Percentiles rank a stretch among this genome's conserved stretches.
Evolutionary conservation across 2,329 filamentous ascomycete species (phyloP).

Genomic region (Ophioceras dolichostomum): DNA sequence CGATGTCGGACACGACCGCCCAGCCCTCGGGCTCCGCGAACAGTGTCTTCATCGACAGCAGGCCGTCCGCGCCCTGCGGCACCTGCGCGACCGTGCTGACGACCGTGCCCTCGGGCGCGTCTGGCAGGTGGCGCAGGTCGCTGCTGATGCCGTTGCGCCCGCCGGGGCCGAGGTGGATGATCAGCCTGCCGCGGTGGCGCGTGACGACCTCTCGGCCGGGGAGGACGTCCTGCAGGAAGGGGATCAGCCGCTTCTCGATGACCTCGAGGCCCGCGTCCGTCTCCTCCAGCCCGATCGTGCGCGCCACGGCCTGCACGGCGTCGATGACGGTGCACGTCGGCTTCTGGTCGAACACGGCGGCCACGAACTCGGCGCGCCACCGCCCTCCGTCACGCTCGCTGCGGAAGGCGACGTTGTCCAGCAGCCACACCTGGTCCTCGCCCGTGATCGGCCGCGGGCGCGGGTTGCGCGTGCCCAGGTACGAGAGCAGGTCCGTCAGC

Average conservation of each 20-base stretch:
- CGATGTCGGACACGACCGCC: slow-evolving; percentile 79
- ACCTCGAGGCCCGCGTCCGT: slow-evolving; percentile 44
- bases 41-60: slow-evolving; percentile 49
- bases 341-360: slow-evolving; percentile 66
- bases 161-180: slow-evolving; percentile 53
- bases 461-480: slow-evolving; percentile 42
- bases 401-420: slow-evolving; percentile 80
- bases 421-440: slow-evolving; percentile 69
- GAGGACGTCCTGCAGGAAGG: slow-evolving; percentile 67
- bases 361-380: slow-evolving; percentile 77
- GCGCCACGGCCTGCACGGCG: slow-evolving; percentile 57
- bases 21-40: slow-evolving; percentile 71
- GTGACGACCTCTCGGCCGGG: slow-evolving; percentile 58
- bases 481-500: slow-evolving; percentile 30
- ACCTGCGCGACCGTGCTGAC: slow-evolving; percentile 37
- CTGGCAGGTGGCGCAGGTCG: slow-evolving; percentile 40
- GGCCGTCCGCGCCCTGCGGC: slow-evolving; percentile 37
- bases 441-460: slow-evolving; percentile 46
- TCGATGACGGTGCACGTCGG: slow-evolving; percentile 55
- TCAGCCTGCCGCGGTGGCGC: slow-evolving; percentile 32
- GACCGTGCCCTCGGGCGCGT: slow-evolving; percentile 28
- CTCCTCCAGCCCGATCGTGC: slow-evolving; percentile 53
- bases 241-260: slow-evolving; percentile 55
- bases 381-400: slow-evolving; percentile 19
- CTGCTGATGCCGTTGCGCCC: slow-evolving; percentile 60